Conservation (phyloP, 1,284 basidiomycete species). For the Heterobasidion parviporum region DNA sequence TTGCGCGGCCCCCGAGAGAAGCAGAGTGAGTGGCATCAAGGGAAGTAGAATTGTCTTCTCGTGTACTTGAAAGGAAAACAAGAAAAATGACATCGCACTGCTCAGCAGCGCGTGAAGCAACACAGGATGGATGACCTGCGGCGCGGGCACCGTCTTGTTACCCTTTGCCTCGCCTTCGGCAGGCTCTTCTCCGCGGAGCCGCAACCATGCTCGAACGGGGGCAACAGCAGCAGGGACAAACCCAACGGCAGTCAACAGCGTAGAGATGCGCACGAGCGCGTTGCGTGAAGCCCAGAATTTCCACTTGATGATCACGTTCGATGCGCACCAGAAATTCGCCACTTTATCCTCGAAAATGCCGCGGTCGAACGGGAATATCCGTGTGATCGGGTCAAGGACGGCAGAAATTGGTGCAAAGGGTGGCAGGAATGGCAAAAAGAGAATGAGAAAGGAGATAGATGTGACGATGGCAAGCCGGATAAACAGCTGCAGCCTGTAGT, state of each 20-base stretch:
- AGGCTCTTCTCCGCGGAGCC: conserved; percentile 2
- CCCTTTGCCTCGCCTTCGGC: conserved; percentile 5
- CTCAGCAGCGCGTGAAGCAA: conserved; percentile 66
- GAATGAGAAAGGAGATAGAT: conserved; percentile 48
- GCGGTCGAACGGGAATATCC: conserved; percentile 87
- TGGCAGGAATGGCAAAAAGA: conserved; percentile 73
- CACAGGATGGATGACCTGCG: conserved; percentile 46
- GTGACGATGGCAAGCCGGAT: conserved; percentile 58
- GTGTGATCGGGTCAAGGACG: conserved; percentile 59
- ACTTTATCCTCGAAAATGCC: conserved; percentile 97
- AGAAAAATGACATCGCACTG: conserved; percentile 81
- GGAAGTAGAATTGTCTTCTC: conserved; percentile 92
- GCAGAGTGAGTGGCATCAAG: conserved; percentile 74
- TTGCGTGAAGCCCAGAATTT: conserved; percentile 40
- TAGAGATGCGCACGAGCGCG: conserved; percentile 48
- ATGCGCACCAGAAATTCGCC: conserved; percentile 92
- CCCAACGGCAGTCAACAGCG: conserved; percentile 52
- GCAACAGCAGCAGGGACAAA: conserved; percentile 56
- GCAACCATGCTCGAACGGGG: conserved; percentile 8
- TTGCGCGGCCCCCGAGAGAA: conserved; percentile 57
- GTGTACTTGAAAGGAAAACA: conserved; percentile 95
- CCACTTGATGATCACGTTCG: conserved; percentile 87
- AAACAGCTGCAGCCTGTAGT: conserved; percentile 48
- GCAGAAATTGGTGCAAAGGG: conserved; percentile 41
- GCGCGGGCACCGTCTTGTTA: conserved; percentile 17